These are phyloP conservation scores for Leucosporidium creatinivorum DNA, from an alignment of 768 basidiomycete species.

Conservation along the genomic window DNA sequence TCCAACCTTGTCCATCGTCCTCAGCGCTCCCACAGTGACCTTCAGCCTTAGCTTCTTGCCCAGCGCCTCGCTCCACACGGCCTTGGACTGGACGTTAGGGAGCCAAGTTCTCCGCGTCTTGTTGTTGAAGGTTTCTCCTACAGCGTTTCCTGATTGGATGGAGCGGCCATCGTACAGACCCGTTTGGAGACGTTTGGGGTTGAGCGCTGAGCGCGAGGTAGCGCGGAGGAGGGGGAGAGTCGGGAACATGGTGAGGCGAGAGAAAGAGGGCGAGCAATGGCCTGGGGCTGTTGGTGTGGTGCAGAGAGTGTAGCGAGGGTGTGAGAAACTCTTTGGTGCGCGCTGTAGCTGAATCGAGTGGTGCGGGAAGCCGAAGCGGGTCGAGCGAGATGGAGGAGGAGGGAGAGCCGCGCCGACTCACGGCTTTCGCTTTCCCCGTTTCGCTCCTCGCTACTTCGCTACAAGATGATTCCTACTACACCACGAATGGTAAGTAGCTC, in stretches of 20 bases:
- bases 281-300: no score
- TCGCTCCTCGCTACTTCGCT: not conserved
- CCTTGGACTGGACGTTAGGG: conserved; percentile 75
- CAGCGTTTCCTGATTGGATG: conserved; percentile 64
- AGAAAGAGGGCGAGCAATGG: not conserved
- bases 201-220: conserved; percentile 49
- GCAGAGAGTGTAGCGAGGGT: no score
- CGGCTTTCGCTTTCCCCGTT: not conserved
- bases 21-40: conserved; percentile 66
- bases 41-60: conserved; percentile 57
- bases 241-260: conserved; percentile 7
- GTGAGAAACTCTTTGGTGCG: not conserved
- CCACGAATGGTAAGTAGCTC: conserved; percentile 7
- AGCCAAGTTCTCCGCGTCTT: conserved; percentile 84
- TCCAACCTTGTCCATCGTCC: conserved; percentile 80
- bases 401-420: no score
- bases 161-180: conserved; percentile 76
- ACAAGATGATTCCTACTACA: conserved; percentile 27
- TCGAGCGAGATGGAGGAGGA: no score
- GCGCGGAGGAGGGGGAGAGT: conserved; percentile 17
- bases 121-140: conserved; percentile 70
- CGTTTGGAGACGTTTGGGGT: conserved; percentile 71
- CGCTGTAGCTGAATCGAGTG: not conserved
- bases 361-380: no score
- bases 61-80: conserved; percentile 60